Base-by-base conservation (phyloP, 495 filamentous ascomycete species). In the Margaritispora aquatica region DNA sequence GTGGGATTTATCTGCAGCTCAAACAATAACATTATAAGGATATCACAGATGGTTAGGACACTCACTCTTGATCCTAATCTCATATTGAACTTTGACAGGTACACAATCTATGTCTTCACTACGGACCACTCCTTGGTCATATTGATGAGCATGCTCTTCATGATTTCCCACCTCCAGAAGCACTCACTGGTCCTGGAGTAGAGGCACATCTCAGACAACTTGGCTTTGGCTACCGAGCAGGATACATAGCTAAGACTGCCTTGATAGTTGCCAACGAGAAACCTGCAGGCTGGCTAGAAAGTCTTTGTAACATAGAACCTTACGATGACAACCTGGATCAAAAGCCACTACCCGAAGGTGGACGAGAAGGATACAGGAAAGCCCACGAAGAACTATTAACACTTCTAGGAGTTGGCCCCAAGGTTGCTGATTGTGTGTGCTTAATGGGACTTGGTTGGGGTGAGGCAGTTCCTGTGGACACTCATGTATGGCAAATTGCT, bases 401-500 rank as follows among this genome's bases (percentile, higher is more conserved):
- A 22, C 75, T 98, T 23, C 80, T 89, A 57, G 94, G 94, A 1
- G 95, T 97, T 8, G 94, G 94, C 0, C 94, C 94, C 0, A 99
- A 99, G 69, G 94, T 99, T 4, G 86, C 95, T 2, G 94, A 99
- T 69, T 99, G 94, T 69, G 91, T 97, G 5, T 96, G 88, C 70
- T 72, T 99, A 36, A 96, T 99, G 90, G 96, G 94, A 13, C 75
- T 99, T 4, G 93, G 93, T n/a, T 97, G 95, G 91, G 85, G 88
- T 7, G 94, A 97, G 70, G 83, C 91, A 4, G 91, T 99, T 1
- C 94, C 94, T 1, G 87, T 99, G 26, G 94, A 99, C 73, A 99
- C 94, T 2, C 94, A 99, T 78, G 93, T 98, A 27, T 96, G 92
- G 92, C 92, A 99, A 74, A 97, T 99, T 61, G 94, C 94, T 0